These are phyloP conservation scores for Selenicereus undatus DNA, from an alignment of 148 eudicot genomes.

Conservation along the genomic window DNA sequence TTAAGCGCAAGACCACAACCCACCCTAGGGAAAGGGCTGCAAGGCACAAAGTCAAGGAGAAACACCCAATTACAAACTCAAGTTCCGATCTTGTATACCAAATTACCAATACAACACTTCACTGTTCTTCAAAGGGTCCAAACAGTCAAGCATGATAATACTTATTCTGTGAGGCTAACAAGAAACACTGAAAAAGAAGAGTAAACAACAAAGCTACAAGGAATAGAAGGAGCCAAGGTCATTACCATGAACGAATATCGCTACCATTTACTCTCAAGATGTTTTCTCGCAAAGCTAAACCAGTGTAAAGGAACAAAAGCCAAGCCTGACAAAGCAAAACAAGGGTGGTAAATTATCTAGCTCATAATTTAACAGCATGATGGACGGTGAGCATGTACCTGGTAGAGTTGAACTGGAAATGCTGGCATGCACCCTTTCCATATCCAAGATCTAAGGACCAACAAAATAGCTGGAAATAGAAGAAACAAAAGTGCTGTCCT, in stretches of 20 bases:
- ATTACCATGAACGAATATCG: constrained; percentile 97
- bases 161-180: background rate
- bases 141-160: background rate
- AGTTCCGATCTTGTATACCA: background rate
- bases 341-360: background rate
- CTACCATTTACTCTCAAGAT: constrained; percentile 96
- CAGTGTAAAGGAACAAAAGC: constrained; percentile 86
- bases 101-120: background rate
- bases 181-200: background rate
- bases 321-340: constrained; percentile 66
- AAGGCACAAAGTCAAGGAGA: background rate
- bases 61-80: background rate
- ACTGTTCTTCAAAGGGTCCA: background rate
- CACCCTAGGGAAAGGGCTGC: background rate
- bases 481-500: constrained; percentile 81
- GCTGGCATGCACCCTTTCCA: constrained; percentile 97
- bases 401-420: constrained; percentile 89
- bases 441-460: constrained; percentile 57
- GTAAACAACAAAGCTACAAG: background rate
- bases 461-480: constrained; percentile 66
- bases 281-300: constrained; percentile 91
- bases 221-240: constrained; percentile 7
- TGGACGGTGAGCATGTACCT: constrained; percentile 40
- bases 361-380: background rate
- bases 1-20: no score